Percentiles rank a stretch among this genome's conserved stretches.
Conservation (phyloP, 2,329 filamentous ascomycete genomes). For the Emergomyces orientalis region DNA sequence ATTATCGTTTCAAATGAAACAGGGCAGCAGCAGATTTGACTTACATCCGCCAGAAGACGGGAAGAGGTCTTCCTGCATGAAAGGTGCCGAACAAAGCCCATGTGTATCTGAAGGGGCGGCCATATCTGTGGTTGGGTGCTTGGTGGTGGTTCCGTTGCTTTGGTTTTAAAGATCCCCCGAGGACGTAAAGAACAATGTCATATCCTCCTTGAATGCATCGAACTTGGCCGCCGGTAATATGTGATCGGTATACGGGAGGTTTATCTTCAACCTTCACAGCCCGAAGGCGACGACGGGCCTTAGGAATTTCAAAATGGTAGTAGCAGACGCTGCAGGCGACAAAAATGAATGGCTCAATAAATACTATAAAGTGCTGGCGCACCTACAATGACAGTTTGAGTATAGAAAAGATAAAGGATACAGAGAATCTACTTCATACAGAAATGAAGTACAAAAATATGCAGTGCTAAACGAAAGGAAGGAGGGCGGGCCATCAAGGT, state of each 20-base stretch:
- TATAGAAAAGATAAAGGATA: neutral
- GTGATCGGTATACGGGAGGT: neutral
- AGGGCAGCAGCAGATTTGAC: slow-evolving; percentile 4
- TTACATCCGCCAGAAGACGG: slow-evolving; percentile 55
- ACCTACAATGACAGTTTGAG: neutral
- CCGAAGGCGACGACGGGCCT: neutral
- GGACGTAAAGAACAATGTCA: slow-evolving; percentile 1
- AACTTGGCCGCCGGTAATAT: neutral
- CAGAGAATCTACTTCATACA: slow-evolving; percentile 1
- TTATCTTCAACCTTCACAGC: neutral
- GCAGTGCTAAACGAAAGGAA: neutral
- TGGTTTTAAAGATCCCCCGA: neutral
- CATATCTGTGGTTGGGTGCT: slow-evolving; percentile 1
- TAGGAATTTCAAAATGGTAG: neutral
- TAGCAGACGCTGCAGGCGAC: neutral
- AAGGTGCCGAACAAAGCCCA: slow-evolving; percentile 58
- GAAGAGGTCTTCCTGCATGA: slow-evolving; percentile 56
- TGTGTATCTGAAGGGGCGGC: slow-evolving; percentile 6
- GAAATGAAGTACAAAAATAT: neutral
- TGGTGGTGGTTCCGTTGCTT: slow-evolving; percentile 1
- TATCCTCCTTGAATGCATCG: neutral
- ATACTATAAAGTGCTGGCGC: neutral
- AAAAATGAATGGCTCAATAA: neutral
- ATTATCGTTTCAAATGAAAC: neutral
- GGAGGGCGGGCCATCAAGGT: neutral